Percentiles rank a stretch among this genome's conserved stretches.
phyloP scores from a whole-genome alignment of 108 stramenopile species.

The Skeletonema potamos region DNA sequence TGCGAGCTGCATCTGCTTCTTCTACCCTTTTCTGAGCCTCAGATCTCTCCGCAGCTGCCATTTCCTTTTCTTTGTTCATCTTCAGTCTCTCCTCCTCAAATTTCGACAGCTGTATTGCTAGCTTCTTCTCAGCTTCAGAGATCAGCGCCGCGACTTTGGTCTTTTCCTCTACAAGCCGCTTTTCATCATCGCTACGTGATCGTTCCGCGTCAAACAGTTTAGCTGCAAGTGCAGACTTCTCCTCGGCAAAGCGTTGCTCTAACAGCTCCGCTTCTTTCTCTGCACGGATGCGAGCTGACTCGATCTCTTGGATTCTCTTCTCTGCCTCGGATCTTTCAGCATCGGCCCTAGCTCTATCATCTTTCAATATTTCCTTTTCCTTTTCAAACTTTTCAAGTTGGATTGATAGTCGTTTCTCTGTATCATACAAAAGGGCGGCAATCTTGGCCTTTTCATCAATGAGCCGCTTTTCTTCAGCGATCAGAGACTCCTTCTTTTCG shows the following conservation, averaged over 20 bases:
- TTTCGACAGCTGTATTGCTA: not conserved
- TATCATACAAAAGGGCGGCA: not conserved
- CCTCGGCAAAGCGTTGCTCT: not conserved
- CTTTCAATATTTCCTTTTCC: not conserved
- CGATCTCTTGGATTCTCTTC: not conserved
- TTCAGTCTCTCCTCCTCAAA: not conserved
- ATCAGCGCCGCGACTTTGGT: not conserved
- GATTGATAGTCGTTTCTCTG: not conserved
- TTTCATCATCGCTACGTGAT: not conserved
- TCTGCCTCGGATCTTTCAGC: not conserved
- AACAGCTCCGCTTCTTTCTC: not conserved
- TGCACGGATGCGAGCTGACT: not conserved
- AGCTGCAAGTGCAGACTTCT: not conserved
- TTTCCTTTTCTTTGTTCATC: not conserved
- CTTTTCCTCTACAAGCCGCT: not conserved
- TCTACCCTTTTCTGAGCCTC: not conserved
- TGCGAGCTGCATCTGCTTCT: not conserved
- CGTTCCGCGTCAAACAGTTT: not conserved
- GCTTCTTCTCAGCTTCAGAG: not conserved
- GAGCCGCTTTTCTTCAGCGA: not conserved
- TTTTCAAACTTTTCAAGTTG: constrained; percentile 3
- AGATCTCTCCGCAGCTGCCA: not conserved
- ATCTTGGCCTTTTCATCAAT: not conserved
- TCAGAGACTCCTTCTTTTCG: not conserved
- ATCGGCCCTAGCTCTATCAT: not conserved